phyloP scores from a whole-genome alignment of 352 stramenopile species.

The Blastocystis sp. region DNA sequence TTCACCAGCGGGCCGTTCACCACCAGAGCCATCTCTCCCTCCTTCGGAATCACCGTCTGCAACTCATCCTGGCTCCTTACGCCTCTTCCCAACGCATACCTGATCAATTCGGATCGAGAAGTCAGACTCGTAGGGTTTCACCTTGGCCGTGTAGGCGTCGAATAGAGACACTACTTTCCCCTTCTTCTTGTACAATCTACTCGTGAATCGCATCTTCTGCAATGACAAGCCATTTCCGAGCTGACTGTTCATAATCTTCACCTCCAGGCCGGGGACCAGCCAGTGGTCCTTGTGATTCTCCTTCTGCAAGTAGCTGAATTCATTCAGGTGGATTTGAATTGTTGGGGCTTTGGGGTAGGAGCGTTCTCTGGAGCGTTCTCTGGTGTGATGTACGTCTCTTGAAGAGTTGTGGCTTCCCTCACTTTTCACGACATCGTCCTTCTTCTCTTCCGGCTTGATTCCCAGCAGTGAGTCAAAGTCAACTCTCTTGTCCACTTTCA shows the following conservation, averaged over 20 bases:
- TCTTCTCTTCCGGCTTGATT: slow-evolving; percentile 72
- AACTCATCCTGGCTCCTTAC: slow-evolving; percentile 77
- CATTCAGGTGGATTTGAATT: not conserved
- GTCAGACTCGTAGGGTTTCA: slow-evolving; percentile 71
- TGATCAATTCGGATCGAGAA: slow-evolving; percentile 8
- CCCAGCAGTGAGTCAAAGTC: not conserved
- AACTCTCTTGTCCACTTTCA: not conserved
- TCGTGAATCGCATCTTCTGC: not conserved
- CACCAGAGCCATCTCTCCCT: slow-evolving; percentile 75
- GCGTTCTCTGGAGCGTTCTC: not conserved
- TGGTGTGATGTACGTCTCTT: slow-evolving; percentile 8
- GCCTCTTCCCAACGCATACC: slow-evolving; percentile 70
- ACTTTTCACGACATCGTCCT: slow-evolving; percentile 71
- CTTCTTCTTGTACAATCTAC: slow-evolving; percentile 75
- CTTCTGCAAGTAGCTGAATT: not conserved
- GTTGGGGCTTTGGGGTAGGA: not conserved
- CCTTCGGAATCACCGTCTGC: slow-evolving; percentile 77
- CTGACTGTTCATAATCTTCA: slow-evolving; percentile 89
- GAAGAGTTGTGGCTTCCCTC: slow-evolving; percentile 72
- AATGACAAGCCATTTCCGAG: slow-evolving; percentile 78
- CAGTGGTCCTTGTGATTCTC: slow-evolving; percentile 80
- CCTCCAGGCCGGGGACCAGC: slow-evolving; percentile 83
- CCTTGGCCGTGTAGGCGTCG: slow-evolving; percentile 73
- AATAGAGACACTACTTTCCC: slow-evolving; percentile 75
- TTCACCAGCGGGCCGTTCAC: slow-evolving; percentile 75